phyloP scores from a whole-genome alignment of 2,329 filamentous ascomycete species.

The Pseudonectria buxi region DNA sequence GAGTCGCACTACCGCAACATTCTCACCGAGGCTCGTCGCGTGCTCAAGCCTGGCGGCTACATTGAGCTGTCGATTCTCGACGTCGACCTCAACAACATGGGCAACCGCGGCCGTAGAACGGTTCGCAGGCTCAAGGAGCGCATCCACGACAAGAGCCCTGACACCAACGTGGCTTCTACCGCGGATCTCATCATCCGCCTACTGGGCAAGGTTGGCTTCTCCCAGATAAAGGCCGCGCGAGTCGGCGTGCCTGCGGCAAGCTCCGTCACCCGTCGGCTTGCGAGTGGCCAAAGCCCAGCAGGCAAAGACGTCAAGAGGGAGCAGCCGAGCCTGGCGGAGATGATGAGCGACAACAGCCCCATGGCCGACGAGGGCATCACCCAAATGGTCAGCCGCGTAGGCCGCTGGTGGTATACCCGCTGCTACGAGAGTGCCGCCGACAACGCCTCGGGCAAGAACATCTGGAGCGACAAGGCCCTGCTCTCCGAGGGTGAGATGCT shows the following conservation, averaged over 20 bases:
- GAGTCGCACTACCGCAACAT: constrained; percentile 64
- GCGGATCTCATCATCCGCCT: constrained; percentile 58
- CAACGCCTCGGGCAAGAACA: constrained; percentile 42
- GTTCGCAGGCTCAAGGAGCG: constrained; percentile 66
- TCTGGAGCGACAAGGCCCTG: constrained; percentile 72
- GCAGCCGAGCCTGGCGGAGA: constrained; percentile 57
- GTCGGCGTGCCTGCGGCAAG: constrained; percentile 70
- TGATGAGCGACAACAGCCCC: constrained; percentile 64
- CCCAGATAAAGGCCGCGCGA: constrained; percentile 65
- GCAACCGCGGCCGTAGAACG: constrained; percentile 59
- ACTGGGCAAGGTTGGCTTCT: constrained; percentile 63
- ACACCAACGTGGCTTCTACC: constrained; percentile 53
- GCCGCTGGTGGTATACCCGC: constrained; percentile 91
- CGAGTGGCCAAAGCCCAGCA: constrained; percentile 9
- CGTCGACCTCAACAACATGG: constrained; percentile 77
- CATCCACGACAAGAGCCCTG: constrained; percentile 54
- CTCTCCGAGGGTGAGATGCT: constrained; percentile 80
- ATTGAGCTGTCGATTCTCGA: constrained; percentile 76
- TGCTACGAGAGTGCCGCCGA: constrained; percentile 74
- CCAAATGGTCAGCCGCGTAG: constrained; percentile 85
- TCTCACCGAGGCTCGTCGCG: constrained; percentile 67
- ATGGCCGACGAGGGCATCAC: constrained; percentile 78
- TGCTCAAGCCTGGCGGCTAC: constrained; percentile 69
- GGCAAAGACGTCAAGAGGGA: constrained; percentile 28
- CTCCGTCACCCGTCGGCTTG: constrained; percentile 27